These are phyloP conservation scores for Neonectria ditissima DNA, from an alignment of 2,329 filamentous ascomycete species.

Conservation along the genomic window DNA sequence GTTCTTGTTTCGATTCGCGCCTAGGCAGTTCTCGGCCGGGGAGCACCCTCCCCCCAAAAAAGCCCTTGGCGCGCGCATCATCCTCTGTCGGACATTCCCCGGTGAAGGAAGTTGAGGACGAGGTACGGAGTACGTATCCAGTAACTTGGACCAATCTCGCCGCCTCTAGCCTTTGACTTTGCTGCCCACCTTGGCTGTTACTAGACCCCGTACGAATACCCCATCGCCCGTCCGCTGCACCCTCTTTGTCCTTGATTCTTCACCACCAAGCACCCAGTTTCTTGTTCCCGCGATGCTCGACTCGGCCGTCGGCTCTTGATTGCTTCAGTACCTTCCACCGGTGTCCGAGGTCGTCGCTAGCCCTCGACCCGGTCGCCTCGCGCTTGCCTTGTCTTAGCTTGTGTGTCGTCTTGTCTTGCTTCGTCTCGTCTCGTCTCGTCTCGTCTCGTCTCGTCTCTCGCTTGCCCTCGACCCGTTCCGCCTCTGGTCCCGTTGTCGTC, in stretches of 20 bases:
- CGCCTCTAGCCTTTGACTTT: background rate
- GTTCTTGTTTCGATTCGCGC: constrained; percentile 19
- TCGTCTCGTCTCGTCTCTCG: constrained; percentile 27
- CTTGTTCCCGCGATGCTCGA: constrained; percentile 1
- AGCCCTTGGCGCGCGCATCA: constrained; percentile 23
- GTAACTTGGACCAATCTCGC: constrained; percentile 17
- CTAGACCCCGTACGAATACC: background rate
- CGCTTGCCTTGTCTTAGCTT: background rate
- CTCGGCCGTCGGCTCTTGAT: constrained; percentile 3
- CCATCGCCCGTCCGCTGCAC: background rate
- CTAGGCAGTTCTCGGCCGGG: constrained; percentile 25
- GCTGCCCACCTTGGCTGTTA: constrained; percentile 5
- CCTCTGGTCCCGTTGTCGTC: constrained; percentile 35
- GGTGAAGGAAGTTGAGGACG: background rate
- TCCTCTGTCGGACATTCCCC: constrained; percentile 10
- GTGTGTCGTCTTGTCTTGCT: constrained; percentile 14
- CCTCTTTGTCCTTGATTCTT: constrained; percentile 9
- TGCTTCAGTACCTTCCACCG: constrained; percentile 6
- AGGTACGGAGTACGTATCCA: constrained; percentile 21
- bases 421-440: constrained; percentile 13
- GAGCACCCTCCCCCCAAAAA: background rate
- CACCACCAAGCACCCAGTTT: constrained; percentile 1
- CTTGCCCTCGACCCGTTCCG: constrained; percentile 25
- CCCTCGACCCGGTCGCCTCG: constrained; percentile 10
- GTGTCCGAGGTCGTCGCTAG: constrained; percentile 2